These are phyloP conservation scores for Aquanectria penicillioides DNA, from an alignment of 2,329 filamentous ascomycete genomes.

Conservation along the genomic window DNA sequence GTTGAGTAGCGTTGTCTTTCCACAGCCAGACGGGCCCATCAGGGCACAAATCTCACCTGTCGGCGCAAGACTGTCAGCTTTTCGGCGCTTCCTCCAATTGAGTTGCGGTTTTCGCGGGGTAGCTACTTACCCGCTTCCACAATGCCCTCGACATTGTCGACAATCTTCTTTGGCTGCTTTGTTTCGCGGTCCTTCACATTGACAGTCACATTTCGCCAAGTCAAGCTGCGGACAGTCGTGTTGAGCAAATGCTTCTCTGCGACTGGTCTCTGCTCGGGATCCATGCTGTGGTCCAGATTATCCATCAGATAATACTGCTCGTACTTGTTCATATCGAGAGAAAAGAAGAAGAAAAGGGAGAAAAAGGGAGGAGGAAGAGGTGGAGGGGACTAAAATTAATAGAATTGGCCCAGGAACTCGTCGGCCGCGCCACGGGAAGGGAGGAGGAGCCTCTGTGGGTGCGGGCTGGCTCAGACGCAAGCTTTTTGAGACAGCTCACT, in stretches of 20 bases:
- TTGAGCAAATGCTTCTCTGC: conserved; percentile 67
- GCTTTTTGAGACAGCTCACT: too few relatives aligned
- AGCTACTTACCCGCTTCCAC: conserved; percentile 66
- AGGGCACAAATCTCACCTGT: conserved; percentile 77
- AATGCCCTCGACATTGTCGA: conserved; percentile 70
- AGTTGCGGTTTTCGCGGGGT: neutral
- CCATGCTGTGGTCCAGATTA: conserved; percentile 27
- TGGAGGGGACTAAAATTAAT: neutral
- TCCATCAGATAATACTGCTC: conserved; percentile 6
- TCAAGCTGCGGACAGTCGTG: conserved; percentile 69
- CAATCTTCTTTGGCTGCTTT: conserved; percentile 69
- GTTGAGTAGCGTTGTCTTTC: conserved; percentile 88
- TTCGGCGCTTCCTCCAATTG: too few relatives aligned
- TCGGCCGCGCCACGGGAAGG: too few relatives aligned
- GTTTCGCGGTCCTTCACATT: conserved; percentile 77
- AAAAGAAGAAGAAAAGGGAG: neutral
- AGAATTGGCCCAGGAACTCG: too few relatives aligned
- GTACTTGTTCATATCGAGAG: neutral
- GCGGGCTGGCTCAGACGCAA: conserved; percentile 8
- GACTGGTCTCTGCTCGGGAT: conserved; percentile 38
- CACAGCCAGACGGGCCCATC: conserved; percentile 80
- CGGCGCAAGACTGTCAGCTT: neutral
- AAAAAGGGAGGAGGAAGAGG: neutral
- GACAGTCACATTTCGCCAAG: conserved; percentile 75
- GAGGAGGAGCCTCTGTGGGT: too few relatives aligned